phyloP scores from a whole-genome alignment of 179 eudicot species.

The Gypsophila paniculata region DNA sequence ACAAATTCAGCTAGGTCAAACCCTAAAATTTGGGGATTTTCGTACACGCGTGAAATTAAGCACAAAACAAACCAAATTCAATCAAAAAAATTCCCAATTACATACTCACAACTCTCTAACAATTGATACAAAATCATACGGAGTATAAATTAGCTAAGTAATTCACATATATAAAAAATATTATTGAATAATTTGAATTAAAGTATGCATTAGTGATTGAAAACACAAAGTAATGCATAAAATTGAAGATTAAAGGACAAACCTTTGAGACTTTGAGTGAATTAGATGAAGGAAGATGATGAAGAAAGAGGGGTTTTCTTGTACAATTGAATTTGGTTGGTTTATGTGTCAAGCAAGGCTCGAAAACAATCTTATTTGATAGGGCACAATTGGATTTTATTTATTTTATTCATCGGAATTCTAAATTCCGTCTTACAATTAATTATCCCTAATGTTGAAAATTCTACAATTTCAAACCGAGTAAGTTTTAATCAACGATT shows the following conservation, averaged over 20 bases:
- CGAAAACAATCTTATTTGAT: not conserved
- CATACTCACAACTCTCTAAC: not conserved
- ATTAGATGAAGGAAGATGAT: not conserved
- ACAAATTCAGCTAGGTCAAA: not conserved
- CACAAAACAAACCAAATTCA: not conserved
- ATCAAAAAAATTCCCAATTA: not conserved
- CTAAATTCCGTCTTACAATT: too few relatives aligned
- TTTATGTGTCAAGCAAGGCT: constrained; percentile 3
- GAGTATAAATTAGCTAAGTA: not conserved
- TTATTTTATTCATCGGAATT: too few relatives aligned
- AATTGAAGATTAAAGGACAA: not conserved
- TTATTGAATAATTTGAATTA: not conserved
- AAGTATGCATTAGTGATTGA: not conserved
- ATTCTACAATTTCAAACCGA: too few relatives aligned
- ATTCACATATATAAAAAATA: not conserved
- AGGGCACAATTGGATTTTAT: too few relatives aligned
- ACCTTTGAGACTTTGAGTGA: constrained; percentile 1
- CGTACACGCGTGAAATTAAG: not conserved
- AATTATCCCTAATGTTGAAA: too few relatives aligned
- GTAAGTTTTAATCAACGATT: too few relatives aligned
- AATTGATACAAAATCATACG: not conserved
- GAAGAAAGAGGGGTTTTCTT: not conserved
- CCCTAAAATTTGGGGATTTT: not conserved
- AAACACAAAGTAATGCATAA: not conserved
- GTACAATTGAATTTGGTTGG: not conserved